These are phyloP conservation scores for Chalaropsis ovoidea DNA, from an alignment of 2,329 filamentous ascomycete species.

Conservation along the genomic window DNA sequence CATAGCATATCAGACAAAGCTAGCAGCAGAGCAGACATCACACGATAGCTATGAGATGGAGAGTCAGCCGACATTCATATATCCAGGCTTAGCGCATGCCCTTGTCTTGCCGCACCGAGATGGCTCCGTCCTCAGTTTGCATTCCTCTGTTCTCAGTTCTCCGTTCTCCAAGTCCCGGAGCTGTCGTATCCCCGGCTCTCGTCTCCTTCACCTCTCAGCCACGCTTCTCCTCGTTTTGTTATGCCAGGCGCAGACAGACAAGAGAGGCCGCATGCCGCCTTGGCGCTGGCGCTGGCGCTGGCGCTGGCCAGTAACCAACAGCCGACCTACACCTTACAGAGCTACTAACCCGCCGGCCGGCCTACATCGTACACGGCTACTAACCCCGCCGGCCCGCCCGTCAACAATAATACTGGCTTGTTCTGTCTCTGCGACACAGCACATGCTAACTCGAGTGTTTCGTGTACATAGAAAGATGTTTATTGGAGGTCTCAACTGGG, in stretches of 20 bases:
- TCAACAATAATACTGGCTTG: not conserved
- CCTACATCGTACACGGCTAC: not conserved
- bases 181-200: not conserved
- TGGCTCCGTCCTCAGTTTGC: constrained; percentile 5
- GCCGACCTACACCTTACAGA: not conserved
- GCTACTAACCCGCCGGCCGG: not conserved
- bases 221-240: not conserved
- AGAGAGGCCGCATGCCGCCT: not conserved
- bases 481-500: constrained; percentile 97
- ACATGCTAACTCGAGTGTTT: constrained; percentile 7
- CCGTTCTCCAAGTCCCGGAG: not conserved
- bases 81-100: constrained; percentile 25
- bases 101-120: constrained; percentile 23
- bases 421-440: not conserved
- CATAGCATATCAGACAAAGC: constrained; percentile 24
- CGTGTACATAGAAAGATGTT: constrained; percentile 80
- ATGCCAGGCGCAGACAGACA: not conserved
- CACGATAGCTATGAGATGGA: constrained; percentile 25
- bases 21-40: constrained; percentile 21
- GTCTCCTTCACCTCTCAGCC: not conserved
- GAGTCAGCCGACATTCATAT: constrained; percentile 25
- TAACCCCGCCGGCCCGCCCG: not conserved
- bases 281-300: not conserved
- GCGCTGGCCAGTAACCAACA: not conserved
- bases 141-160: constrained; percentile 2